These are phyloP conservation scores for Penicillium turbatum DNA, from an alignment of 495 filamentous ascomycete genomes.

Conservation along the genomic window DNA sequence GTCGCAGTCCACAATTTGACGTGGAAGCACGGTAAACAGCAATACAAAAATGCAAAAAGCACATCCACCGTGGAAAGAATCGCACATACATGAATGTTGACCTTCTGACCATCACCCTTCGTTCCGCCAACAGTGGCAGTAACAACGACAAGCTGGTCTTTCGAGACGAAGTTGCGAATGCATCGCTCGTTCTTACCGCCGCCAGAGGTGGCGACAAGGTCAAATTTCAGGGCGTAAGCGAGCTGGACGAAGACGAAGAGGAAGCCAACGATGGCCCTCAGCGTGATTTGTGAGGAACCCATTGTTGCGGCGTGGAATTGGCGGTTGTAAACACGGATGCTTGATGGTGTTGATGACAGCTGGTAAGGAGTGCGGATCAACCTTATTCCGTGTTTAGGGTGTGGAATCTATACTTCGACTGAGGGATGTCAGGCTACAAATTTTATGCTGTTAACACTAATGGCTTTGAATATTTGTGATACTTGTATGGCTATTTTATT, in stretches of 20 bases:
- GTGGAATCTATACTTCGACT: slow-evolving; percentile 5
- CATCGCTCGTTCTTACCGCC: slow-evolving; percentile 73
- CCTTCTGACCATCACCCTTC: slow-evolving; percentile 85
- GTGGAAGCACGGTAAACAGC: not conserved
- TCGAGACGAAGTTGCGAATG: slow-evolving; percentile 92
- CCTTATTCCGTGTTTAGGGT: slow-evolving; percentile 16
- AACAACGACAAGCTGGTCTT: slow-evolving; percentile 96
- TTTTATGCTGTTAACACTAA: not conserved
- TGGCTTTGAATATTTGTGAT: not conserved
- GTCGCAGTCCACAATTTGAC: slow-evolving; percentile 2
- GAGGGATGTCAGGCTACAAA: not conserved
- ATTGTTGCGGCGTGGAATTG: slow-evolving; percentile 28
- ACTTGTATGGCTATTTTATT: no score
- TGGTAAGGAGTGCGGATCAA: slow-evolving; percentile 28
- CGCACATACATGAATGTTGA: slow-evolving; percentile 88
- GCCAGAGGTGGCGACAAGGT: slow-evolving; percentile 65
- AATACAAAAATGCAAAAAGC: not conserved
- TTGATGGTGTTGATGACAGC: slow-evolving; percentile 31
- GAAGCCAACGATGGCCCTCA: slow-evolving; percentile 36
- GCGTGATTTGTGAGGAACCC: slow-evolving; percentile 31
- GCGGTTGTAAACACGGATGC: slow-evolving; percentile 24
- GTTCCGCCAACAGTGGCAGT: slow-evolving; percentile 80
- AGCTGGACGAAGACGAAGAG: slow-evolving; percentile 51
- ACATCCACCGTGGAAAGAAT: not conserved
- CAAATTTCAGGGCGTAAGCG: slow-evolving; percentile 84